Percentiles rank a stretch among this genome's conserved stretches.
phyloP scores from a whole-genome alignment of 2,329 filamentous ascomycete genomes.

The Botrytis elliptica region DNA sequence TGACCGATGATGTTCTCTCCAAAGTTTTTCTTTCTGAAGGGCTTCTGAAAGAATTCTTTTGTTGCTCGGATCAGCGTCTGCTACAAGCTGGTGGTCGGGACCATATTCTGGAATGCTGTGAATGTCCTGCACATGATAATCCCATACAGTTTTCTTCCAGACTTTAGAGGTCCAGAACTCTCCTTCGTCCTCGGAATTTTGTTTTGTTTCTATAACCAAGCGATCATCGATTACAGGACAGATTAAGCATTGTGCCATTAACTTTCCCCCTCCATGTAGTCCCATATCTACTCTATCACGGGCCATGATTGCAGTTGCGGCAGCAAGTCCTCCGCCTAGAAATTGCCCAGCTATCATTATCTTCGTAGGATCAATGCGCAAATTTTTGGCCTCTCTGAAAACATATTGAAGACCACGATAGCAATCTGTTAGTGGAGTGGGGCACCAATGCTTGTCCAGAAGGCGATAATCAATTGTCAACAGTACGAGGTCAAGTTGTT shows the following conservation, averaged over 20 bases:
- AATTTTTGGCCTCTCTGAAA: not conserved
- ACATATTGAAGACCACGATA: not conserved
- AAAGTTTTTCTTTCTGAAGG: conserved; percentile 27
- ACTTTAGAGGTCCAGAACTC: conserved; percentile 36
- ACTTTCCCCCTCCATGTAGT: conserved; percentile 35
- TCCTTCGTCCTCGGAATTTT: conserved; percentile 38
- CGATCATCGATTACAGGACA: conserved; percentile 47
- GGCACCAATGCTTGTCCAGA: not conserved
- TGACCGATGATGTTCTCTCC: conserved; percentile 24
- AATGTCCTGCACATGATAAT: conserved; percentile 36
- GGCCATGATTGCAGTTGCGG: conserved; percentile 51
- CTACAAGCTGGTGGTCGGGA: not conserved
- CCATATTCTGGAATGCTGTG: not conserved
- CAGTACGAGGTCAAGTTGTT: not conserved
- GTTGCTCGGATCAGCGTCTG: not conserved
- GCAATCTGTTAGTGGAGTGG: not conserved
- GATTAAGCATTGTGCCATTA: conserved; percentile 43
- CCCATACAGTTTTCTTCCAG: conserved; percentile 38
- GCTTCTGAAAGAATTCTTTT: not conserved
- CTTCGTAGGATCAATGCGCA: conserved; percentile 48
- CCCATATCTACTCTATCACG: conserved; percentile 33
- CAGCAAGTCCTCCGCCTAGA: conserved; percentile 57
- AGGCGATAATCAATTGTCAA: not conserved
- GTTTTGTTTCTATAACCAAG: conserved; percentile 34
- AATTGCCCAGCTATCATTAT: conserved; percentile 56